phyloP scores from a whole-genome alignment of 108 stramenopile species.

The Seminavis robusta region DNA sequence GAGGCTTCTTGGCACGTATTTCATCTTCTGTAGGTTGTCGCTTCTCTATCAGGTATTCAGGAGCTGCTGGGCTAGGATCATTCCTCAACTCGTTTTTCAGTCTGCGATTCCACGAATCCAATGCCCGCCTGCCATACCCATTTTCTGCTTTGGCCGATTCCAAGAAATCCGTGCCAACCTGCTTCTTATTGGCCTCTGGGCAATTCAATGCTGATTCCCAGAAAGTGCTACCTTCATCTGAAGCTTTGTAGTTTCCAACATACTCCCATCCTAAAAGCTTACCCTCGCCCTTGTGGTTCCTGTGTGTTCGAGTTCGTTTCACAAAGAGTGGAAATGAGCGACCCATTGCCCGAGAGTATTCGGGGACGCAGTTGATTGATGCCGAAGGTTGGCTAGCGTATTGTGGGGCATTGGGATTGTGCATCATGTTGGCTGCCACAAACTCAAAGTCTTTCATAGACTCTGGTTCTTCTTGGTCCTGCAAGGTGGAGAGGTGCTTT shows the following conservation, averaged over 20 bases:
- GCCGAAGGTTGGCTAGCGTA: constrained; percentile 4
- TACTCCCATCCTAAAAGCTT: constrained; percentile 7
- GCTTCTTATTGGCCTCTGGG: background rate
- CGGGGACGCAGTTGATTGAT: background rate
- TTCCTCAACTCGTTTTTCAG: no score
- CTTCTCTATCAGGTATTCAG: no score
- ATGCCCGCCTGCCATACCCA: background rate
- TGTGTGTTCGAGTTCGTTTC: constrained; percentile 4
- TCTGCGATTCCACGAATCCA: no score
- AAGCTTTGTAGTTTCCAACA: constrained; percentile 1
- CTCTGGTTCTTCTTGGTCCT: no score
- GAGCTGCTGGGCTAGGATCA: no score
- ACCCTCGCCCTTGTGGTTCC: background rate
- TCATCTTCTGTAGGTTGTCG: background rate
- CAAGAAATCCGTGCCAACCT: background rate
- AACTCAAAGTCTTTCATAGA: no score
- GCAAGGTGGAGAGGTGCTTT: no score
- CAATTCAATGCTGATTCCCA: background rate
- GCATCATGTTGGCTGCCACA: background rate
- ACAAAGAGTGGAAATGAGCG: background rate
- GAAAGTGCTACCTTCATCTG: background rate
- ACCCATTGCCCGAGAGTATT: background rate
- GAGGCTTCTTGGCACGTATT: no score
- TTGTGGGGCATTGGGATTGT: background rate
- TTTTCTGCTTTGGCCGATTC: background rate